These are phyloP conservation scores for Coemansia sp. DNA, from an alignment of 192 early-diverging fungal genomes.

Conservation along the genomic window DNA sequence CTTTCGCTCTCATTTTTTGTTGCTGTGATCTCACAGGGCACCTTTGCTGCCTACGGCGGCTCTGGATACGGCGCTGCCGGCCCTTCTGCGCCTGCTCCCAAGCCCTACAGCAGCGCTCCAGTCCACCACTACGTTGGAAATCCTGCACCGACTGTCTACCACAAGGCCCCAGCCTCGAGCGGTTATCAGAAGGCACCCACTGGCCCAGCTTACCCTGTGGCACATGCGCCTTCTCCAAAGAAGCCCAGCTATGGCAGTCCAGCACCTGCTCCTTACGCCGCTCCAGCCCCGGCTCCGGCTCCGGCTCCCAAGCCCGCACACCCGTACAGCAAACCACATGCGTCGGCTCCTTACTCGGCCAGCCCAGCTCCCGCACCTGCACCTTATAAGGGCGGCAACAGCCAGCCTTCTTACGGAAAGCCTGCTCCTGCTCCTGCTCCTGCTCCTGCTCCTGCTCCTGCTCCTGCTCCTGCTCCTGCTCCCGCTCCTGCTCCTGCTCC, in stretches of 20 bases:
- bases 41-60: constrained; percentile 9
- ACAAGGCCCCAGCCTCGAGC: neutral
- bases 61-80: constrained; percentile 8
- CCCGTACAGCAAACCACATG: neutral
- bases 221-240: constrained; percentile 16
- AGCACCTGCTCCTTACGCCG: constrained; percentile 11
- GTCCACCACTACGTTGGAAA: constrained; percentile 5
- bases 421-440: constrained; percentile 25
- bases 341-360: neutral
- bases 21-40: constrained; percentile 22
- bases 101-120: constrained; percentile 6
- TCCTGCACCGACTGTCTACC: neutral
- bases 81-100: constrained; percentile 7
- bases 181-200: constrained; percentile 8
- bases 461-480: constrained; percentile 5
- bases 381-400: constrained; percentile 2
- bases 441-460: too few species aligned
- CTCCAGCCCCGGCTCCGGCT: constrained; percentile 19
- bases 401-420: constrained; percentile 11
- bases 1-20: constrained; percentile 33
- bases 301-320: constrained; percentile 8
- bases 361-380: too few species aligned
- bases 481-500: constrained; percentile 5
- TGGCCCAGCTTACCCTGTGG: constrained; percentile 1
- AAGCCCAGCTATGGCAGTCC: constrained; percentile 8